Percentiles rank a stretch among this genome's conserved stretches.
phyloP scores from a whole-genome alignment of 2,329 filamentous ascomycete species.

The Chalaropsis ovoidea region DNA sequence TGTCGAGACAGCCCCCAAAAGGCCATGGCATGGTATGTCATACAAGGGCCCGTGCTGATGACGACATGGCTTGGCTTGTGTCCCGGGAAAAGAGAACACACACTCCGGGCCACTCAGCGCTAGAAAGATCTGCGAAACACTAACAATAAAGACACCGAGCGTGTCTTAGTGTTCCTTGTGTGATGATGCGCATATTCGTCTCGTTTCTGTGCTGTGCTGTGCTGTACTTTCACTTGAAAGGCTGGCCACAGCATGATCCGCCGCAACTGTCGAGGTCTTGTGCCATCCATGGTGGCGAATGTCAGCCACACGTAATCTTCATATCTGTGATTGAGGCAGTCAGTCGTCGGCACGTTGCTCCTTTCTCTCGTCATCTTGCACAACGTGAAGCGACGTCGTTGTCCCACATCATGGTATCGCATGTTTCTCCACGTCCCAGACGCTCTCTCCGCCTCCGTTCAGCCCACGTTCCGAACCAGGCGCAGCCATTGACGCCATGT shows the following conservation, averaged over 20 bases:
- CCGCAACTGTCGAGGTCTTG: neutral
- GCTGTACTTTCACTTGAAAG: neutral
- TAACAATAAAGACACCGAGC: too few relatives aligned
- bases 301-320: neutral
- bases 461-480: neutral
- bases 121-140: too few relatives aligned
- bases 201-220: neutral
- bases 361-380: neutral
- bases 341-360: neutral
- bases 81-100: too few relatives aligned
- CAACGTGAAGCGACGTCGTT: neutral
- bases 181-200: neutral
- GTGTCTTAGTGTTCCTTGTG: too few relatives aligned
- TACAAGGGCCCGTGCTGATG: neutral
- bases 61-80: neutral
- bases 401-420: slow-evolving; percentile 1
- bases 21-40: neutral
- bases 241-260: neutral
- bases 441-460: slow-evolving; percentile 1
- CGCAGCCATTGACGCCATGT: neutral
- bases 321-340: neutral
- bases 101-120: too few relatives aligned
- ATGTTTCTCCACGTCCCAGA: neutral
- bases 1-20: neutral
- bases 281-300: slow-evolving; percentile 7